A percentile compares a stretch with the other conserved stretches of the same genome.
phyloP scores from a whole-genome alignment of 2,329 filamentous ascomycete species.

The Diplodia sapinea region DNA sequence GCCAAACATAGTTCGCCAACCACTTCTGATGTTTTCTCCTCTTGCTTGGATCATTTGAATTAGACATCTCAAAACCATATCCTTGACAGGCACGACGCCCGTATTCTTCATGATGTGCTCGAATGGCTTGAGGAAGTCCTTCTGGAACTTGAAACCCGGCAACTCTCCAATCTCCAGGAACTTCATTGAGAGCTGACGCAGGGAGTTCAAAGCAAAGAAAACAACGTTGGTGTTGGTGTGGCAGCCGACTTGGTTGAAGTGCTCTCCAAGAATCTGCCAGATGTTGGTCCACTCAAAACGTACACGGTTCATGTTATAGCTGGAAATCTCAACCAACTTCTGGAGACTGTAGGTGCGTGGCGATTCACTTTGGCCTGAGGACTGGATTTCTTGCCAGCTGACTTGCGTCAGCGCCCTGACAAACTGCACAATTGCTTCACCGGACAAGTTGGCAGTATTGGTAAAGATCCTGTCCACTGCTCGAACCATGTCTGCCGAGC shows the following conservation, averaged over 20 bases:
- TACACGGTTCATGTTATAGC: conserved; percentile 99
- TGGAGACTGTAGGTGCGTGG: conserved; percentile 96
- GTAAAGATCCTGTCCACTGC: conserved; percentile 96
- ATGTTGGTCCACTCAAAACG: conserved; percentile 98
- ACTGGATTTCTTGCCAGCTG: conserved; percentile 99
- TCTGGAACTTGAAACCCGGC: conserved; percentile 99
- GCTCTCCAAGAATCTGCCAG: conserved; percentile 95
- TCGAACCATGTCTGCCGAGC: conserved; percentile 90
- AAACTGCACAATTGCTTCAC: conserved; percentile 94
- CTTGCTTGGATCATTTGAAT: conserved; percentile 99
- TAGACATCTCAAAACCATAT: conserved; percentile 93
- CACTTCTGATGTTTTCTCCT: conserved; percentile 95
- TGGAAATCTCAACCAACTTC: conserved; percentile 97
- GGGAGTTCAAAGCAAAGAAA: conserved; percentile 93
- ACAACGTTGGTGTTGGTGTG: conserved; percentile 96
- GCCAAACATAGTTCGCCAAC: conserved; percentile 99
- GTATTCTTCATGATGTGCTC: conserved; percentile 97
- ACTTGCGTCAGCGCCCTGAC: conserved; percentile 91
- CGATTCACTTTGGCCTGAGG: conserved; percentile 92
- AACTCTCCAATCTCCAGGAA: conserved; percentile 99
- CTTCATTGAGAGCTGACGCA: conserved; percentile 95
- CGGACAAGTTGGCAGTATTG: conserved; percentile 89
- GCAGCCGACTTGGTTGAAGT: conserved; percentile 97
- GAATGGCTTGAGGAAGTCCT: conserved; percentile 98
- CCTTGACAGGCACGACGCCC: conserved; percentile 88